Conservation (phyloP, 495 filamentous ascomycete genomes). For the Penicillium roqueforti region DNA sequence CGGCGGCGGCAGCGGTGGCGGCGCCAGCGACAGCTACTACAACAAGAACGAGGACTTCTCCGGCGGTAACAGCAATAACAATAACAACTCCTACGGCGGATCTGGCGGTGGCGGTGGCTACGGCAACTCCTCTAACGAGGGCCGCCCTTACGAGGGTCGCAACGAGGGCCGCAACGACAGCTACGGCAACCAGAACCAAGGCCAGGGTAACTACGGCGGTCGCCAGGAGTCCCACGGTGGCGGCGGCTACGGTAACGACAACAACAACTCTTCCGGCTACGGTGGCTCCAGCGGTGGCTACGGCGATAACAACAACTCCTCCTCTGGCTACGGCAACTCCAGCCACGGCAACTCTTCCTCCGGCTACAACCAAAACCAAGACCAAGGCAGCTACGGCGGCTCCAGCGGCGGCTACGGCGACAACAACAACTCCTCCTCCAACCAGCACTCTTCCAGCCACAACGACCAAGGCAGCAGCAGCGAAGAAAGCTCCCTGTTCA, state of each 20-base stretch:
- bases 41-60: conserved; percentile 11
- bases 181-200: conserved; percentile 12
- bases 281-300: neutral
- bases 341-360: no score
- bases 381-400: neutral
- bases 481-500: conserved; percentile 46
- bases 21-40: conserved; percentile 16
- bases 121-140: neutral
- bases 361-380: neutral
- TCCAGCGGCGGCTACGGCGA: neutral
- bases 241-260: neutral
- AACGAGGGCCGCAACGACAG: no score
- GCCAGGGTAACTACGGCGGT: conserved; percentile 10
- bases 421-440: conserved; percentile 7
- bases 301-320: neutral
- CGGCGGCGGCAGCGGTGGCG: conserved; percentile 6
- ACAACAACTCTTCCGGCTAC: no score
- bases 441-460: neutral
- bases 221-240: conserved; percentile 4
- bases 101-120: neutral
- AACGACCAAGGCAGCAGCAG: conserved; percentile 40
- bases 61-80: conserved; percentile 5
- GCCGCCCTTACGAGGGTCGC: no score
- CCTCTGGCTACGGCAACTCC: neutral
- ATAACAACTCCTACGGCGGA: conserved; percentile 1